These are phyloP conservation scores for Lactarius sanguifluus DNA, from an alignment of 768 basidiomycete genomes.

Conservation along the genomic window DNA sequence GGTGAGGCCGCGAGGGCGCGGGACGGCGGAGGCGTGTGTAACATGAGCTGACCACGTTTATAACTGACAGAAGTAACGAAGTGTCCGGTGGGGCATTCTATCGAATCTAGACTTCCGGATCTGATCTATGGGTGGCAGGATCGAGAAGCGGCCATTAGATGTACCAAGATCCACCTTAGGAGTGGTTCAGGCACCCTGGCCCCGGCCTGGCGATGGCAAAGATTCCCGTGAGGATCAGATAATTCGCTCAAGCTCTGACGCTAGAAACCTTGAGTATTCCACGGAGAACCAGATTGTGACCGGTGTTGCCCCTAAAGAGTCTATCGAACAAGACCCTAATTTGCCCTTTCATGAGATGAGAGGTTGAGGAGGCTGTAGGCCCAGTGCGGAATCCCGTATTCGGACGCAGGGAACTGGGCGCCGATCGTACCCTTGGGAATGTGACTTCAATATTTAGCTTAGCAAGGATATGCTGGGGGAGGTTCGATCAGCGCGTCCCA, in stretches of 20 bases:
- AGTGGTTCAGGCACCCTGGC: conserved; percentile 24
- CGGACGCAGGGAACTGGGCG: conserved; percentile 12
- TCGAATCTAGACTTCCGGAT: conserved; percentile 27
- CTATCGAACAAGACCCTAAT: not conserved
- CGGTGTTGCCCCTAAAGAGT: not conserved
- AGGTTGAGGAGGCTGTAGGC: conserved; percentile 9
- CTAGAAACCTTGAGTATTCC: conserved; percentile 1
- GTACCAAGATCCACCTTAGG: conserved; percentile 24
- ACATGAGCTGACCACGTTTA: conserved; percentile 38
- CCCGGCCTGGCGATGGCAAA: conserved; percentile 10
- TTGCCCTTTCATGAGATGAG: conserved; percentile 5
- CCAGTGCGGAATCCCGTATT: conserved; percentile 14
- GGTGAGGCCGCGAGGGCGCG: conserved; percentile 35
- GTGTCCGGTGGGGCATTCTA: conserved; percentile 14
- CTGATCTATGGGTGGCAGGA: conserved; percentile 21
- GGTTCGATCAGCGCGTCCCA: conserved; percentile 10
- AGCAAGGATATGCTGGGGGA: conserved; percentile 14
- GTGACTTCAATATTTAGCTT: conserved; percentile 18
- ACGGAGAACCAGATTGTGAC: not conserved
- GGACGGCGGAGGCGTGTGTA: conserved; percentile 37
- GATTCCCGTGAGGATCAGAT: conserved; percentile 9
- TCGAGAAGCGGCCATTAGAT: conserved; percentile 17
- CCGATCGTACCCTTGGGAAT: conserved; percentile 27
- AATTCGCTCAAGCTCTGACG: not conserved
- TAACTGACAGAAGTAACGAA: conserved; percentile 11